Evolutionary conservation across 2,329 filamentous ascomycete species (phyloP).

Genomic region (Ophiostoma populinum): DNA sequence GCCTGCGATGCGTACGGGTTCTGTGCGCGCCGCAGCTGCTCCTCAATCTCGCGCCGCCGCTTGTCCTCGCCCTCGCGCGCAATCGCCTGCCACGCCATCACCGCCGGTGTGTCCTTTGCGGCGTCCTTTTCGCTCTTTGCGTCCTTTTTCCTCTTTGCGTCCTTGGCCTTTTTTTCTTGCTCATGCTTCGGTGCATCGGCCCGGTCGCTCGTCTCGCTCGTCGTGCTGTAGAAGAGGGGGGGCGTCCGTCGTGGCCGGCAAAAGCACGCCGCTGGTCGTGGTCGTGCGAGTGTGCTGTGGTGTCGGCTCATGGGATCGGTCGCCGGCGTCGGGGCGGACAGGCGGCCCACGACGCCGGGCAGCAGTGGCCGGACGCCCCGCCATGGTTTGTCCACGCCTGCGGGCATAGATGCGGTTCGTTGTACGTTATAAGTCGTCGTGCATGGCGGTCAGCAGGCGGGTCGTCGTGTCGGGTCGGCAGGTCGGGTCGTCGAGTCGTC

Average conservation of each 20-base stretch:
- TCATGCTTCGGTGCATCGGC: too few species aligned
- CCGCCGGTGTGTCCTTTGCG: not conserved
- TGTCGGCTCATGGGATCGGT: not conserved
- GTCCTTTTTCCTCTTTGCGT: too few species aligned
- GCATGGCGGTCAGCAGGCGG: too few species aligned
- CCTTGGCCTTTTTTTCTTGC: too few species aligned
- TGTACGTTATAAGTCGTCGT: too few species aligned
- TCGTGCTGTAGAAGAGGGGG: conserved; percentile 2
- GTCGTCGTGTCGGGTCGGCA: too few species aligned
- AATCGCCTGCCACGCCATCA: conserved; percentile 5
- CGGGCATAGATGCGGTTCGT: conserved; percentile 9
- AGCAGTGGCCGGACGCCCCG: conserved; percentile 4
- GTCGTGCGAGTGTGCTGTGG: not conserved
- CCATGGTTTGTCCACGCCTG: conserved; percentile 7
- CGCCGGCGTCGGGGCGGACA: not conserved
- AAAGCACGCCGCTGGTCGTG: not conserved
- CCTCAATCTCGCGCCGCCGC: not conserved
- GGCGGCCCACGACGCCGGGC: not conserved
- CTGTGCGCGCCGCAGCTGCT: not conserved
- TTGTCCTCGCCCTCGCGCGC: conserved; percentile 2
- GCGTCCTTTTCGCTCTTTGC: too few species aligned
- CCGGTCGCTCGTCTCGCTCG: not conserved
- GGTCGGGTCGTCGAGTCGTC: too few species aligned
- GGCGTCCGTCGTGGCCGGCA: not conserved
- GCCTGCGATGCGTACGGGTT: not conserved